A percentile compares a stretch with the other conserved stretches of the same genome.
Evolutionary conservation across 2,329 filamentous ascomycete genomes (phyloP).

Genomic region (Lachnellula willkommii): DNA sequence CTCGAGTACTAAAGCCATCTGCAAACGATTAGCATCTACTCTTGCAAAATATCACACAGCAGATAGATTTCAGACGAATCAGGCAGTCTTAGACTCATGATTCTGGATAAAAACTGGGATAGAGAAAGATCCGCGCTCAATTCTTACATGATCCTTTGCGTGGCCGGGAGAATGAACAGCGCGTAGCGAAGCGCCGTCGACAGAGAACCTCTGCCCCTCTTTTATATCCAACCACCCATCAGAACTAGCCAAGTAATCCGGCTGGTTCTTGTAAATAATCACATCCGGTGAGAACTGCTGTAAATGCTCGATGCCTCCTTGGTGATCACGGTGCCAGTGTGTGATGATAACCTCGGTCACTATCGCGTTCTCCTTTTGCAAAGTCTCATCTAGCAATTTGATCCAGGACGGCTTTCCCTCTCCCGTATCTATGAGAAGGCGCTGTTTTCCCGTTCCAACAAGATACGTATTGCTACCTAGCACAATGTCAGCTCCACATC

Average conservation of each 20-base stretch:
- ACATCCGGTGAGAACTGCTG: constrained; percentile 57
- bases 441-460: constrained; percentile 64
- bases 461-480: constrained; percentile 94
- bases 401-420: constrained; percentile 72
- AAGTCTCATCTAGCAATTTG: constrained; percentile 54
- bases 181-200: constrained; percentile 59
- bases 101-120: too few species aligned
- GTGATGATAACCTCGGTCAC: constrained; percentile 72
- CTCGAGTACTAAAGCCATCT: constrained; percentile 65
- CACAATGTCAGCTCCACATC: constrained; percentile 37
- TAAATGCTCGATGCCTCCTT: constrained; percentile 68
- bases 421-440: constrained; percentile 86
- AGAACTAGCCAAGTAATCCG: constrained; percentile 30
- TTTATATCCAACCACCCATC: constrained; percentile 49
- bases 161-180: constrained; percentile 69
- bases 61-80: too few species aligned
- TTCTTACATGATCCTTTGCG: constrained; percentile 60
- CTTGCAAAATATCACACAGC: too few species aligned
- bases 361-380: constrained; percentile 62
- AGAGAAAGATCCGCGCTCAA: too few species aligned
- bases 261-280: constrained; percentile 61
- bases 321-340: constrained; percentile 90
- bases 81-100: too few species aligned
- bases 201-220: constrained; percentile 48
- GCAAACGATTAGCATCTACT: too few species aligned